A percentile compares a stretch with the other conserved stretches of the same genome.
Conservation (phyloP, 2,329 filamentous ascomycete genomes). For the Claviceps quebecensis region DNA sequence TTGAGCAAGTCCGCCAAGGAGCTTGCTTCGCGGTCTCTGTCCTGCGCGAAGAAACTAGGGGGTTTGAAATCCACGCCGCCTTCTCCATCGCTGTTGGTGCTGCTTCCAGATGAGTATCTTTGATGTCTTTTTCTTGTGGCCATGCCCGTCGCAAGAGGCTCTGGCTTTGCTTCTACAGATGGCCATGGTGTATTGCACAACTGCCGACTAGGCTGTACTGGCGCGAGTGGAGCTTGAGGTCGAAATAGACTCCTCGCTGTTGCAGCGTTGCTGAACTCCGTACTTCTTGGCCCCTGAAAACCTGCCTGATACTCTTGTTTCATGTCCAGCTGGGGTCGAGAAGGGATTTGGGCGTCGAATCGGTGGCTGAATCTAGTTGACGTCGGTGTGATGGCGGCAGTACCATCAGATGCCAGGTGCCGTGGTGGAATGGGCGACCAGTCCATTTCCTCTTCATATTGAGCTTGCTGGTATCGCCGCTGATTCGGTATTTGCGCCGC, state of each 20-base stretch:
- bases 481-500: constrained; percentile 7
- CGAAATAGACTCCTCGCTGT: constrained; percentile 43
- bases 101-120: constrained; percentile 2
- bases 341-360: constrained; percentile 30
- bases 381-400: constrained; percentile 18
- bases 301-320: too few relatives aligned
- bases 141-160: constrained; percentile 26
- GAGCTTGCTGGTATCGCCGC: constrained; percentile 9
- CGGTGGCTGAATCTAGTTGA: constrained; percentile 22
- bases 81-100: constrained; percentile 5
- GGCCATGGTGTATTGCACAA: constrained; percentile 47
- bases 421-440: constrained; percentile 51
- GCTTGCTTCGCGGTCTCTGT: constrained; percentile 22
- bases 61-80: constrained; percentile 36
- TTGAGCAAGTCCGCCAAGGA: constrained; percentile 30
- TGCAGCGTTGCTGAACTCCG: constrained; percentile 5
- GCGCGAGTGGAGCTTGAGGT: constrained; percentile 56
- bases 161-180: constrained; percentile 32
- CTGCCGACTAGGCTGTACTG: constrained; percentile 49
- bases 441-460: constrained; percentile 53
- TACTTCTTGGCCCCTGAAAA: too few relatives aligned
- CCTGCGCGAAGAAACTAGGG: constrained; percentile 44
- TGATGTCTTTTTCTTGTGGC: constrained; percentile 19
- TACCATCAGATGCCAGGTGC: constrained; percentile 39
- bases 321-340: constrained; percentile 13